Base-by-base conservation (phyloP, 805 yeast genomes). In the Wickerhamomyces chambardii region DNA sequence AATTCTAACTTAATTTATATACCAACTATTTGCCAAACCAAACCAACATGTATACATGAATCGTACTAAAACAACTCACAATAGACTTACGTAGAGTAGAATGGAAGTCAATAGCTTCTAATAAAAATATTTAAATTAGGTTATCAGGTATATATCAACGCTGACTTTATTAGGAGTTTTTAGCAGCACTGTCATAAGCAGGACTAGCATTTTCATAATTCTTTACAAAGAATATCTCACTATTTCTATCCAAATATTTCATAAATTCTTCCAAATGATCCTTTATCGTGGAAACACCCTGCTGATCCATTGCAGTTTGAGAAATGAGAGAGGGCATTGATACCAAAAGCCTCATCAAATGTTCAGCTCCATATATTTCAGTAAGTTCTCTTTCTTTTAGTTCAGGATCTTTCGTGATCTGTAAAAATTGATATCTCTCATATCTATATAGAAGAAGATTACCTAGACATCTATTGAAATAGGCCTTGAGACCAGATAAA, bases 271-370 rank as follows among this genome's bases (percentile, higher is more conserved):
- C 80, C 38, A 79, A 47, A 39, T 78, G 75, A 9, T 58, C 63
- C 39, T 75, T 65, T 39, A 85, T 55, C 15, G 70, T 68, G 6
- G 63, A 64, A 5, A 81, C 60, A 36, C 87, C 75, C 38, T 77
- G 79, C n/a, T 71, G 66, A 47, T 87, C 96, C 87, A 87, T 83
- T 8, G 77, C 61, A 1, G 95, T 77, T 42, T 78, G 79, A 1
- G 85, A 70, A 36, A 89, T 69, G n/a, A 87, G 60, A 10, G 86
- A 92, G 0, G 98, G 97, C 30, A 92, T 58, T 1, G 84, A 66
- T 14, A 84, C 80, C 43, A 87, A 64, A 37, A 90, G 58, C 43
- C 98, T 65, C 40, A 90, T 58, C 27, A 92, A 60, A 56, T 89
- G 97, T 47, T 84, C 89, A 1, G 80, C 68, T 0, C 96, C 95